Percentiles rank a stretch among this genome's conserved stretches.
These are phyloP conservation scores for Kazachstania martiniae DNA, from an alignment of 805 yeast species.

Conservation along the genomic window DNA sequence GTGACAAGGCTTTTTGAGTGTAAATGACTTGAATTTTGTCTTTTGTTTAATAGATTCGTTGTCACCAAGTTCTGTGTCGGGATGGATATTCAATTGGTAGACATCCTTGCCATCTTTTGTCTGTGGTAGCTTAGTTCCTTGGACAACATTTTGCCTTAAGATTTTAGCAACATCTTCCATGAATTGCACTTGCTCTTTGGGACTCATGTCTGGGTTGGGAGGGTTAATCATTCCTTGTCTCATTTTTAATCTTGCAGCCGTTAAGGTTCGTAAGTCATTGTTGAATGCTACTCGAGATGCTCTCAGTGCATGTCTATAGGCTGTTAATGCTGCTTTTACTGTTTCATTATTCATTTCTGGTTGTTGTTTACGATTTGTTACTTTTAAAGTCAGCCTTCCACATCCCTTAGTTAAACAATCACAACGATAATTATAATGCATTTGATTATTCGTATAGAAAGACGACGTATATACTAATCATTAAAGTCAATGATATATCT, in stretches of 20 bases:
- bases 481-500: not conserved
- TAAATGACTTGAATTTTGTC: conserved; percentile 1
- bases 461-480: not conserved
- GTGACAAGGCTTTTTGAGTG: not conserved
- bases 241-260: conserved; percentile 52
- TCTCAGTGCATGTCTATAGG: conserved; percentile 57
- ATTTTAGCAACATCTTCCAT: conserved; percentile 64
- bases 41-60: conserved; percentile 60
- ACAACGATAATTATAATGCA: no score
- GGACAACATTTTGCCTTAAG: conserved; percentile 71
- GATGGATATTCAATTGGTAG: conserved; percentile 54
- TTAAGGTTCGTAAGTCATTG: conserved; percentile 33
- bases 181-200: conserved; percentile 40
- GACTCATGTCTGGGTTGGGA: conserved; percentile 35
- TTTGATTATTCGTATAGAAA: no score
- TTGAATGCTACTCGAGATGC: conserved; percentile 55
- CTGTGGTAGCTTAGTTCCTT: no score
- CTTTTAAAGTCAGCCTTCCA: no score
- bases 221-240: conserved; percentile 35
- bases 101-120: conserved; percentile 25
- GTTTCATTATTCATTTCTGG: no score
- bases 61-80: conserved; percentile 81
- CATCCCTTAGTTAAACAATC: no score
- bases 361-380: not conserved
- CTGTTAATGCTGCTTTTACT: conserved; percentile 21